A percentile compares a stretch with the other conserved stretches of the same genome.
Evolutionary conservation across 1,139 yeast genomes (phyloP).

Genomic region (Protomyces macrosporus): DNA sequence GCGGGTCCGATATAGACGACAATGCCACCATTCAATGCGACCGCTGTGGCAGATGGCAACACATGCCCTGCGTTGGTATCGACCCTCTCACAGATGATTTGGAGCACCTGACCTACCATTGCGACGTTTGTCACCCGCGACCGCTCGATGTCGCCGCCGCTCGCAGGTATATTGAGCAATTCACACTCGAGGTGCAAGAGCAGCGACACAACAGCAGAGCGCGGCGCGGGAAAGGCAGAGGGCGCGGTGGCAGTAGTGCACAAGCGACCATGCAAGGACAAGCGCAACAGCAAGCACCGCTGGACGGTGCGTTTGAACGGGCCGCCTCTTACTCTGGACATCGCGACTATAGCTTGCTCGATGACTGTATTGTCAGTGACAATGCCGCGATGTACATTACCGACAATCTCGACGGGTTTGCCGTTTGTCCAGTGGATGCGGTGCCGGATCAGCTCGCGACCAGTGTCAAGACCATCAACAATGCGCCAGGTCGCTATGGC

Average conservation of each 20-base stretch:
- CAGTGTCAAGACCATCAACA: neutral
- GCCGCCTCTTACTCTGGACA: neutral
- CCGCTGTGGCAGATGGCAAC: conserved; percentile 91
- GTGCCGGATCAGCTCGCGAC: conserved; percentile 2
- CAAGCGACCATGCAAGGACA: neutral
- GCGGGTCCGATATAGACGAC: conserved; percentile 19
- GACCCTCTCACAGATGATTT: conserved; percentile 73
- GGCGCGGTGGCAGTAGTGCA: conserved; percentile 2
- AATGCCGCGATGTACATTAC: conserved; percentile 3
- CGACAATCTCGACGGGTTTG: neutral
- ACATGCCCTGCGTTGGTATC: conserved; percentile 88
- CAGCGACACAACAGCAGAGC: conserved; percentile 30
- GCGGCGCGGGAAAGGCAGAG: conserved; percentile 20
- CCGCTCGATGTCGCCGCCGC: conserved; percentile 52
- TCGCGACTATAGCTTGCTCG: conserved; percentile 5
- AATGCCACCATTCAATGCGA: conserved; percentile 52
- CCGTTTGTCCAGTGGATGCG: conserved; percentile 4
- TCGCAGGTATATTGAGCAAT: conserved; percentile 36
- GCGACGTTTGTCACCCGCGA: conserved; percentile 72
- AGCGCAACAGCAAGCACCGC: neutral
- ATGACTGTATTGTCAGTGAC: conserved; percentile 4
- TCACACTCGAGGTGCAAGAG: conserved; percentile 27
- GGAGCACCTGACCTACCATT: conserved; percentile 50
- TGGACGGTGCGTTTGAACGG: neutral
- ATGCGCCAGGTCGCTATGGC: conserved; percentile 1